phyloP scores from a whole-genome alignment of 352 stramenopile species.

The Pythium sukuiense region DNA sequence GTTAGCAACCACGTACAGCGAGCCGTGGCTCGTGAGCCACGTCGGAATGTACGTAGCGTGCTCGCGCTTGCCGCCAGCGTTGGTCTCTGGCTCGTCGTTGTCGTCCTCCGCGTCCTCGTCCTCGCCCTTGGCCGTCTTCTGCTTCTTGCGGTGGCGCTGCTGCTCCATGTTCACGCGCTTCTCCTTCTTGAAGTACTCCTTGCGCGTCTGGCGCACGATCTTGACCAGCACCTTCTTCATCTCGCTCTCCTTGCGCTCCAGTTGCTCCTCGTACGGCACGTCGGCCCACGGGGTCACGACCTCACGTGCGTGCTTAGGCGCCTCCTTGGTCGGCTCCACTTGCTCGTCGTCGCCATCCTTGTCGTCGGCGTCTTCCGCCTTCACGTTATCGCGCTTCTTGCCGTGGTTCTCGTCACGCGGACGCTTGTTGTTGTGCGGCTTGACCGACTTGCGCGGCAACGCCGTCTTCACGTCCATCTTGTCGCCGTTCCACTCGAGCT shows the following conservation, averaged over 20 bases:
- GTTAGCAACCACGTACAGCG: slow-evolving; percentile 64
- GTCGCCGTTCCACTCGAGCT: slow-evolving; percentile 69
- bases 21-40: slow-evolving; percentile 80
- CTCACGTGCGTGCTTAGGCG: slow-evolving; percentile 56
- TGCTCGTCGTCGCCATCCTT: not conserved
- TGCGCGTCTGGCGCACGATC: slow-evolving; percentile 80
- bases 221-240: slow-evolving; percentile 91
- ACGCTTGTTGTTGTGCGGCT: slow-evolving; percentile 35
- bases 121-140: slow-evolving; percentile 30
- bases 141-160: slow-evolving; percentile 66
- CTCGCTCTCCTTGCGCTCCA: slow-evolving; percentile 82
- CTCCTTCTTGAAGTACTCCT: slow-evolving; percentile 88
- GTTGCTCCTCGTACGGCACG: slow-evolving; percentile 78
- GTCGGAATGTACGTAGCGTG: slow-evolving; percentile 49
- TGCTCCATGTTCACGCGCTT: slow-evolving; percentile 62
- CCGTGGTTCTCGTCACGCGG: slow-evolving; percentile 18
- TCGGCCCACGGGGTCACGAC: slow-evolving; percentile 83
- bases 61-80: not conserved
- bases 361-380: slow-evolving; percentile 20
- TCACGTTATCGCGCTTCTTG: slow-evolving; percentile 14
- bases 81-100: slow-evolving; percentile 10
- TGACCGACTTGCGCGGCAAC: slow-evolving; percentile 41
- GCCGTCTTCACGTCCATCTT: slow-evolving; percentile 75
- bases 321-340: slow-evolving; percentile 10
- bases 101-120: slow-evolving; percentile 18